Evolutionary conservation across 2,329 filamentous ascomycete genomes (phyloP), one percentile per base, ranked within the genome.

Genomic region (Diaporthe sp.): DNA sequence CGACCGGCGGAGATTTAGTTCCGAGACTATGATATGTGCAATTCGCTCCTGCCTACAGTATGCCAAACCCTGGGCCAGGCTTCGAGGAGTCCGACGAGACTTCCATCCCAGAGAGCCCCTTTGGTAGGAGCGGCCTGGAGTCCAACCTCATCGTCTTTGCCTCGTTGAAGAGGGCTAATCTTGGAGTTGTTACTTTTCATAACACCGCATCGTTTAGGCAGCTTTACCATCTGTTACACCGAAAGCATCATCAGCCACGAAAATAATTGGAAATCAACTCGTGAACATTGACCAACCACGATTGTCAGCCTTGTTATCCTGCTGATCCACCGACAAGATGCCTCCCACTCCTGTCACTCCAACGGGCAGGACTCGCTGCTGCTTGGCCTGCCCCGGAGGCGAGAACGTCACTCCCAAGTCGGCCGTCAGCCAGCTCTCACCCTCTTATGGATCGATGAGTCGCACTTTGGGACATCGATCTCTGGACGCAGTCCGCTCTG

Each of bases 401-500:
- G 73, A 77, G 61, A 75, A 77, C 31, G 57, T 42, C 22, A 61
- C 60, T 12, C 72, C n/a, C n/a, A 70, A 63, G 37, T 71, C 51
- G 6, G 60, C 61, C n/a, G 53, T 25, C 44, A 61, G 58, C 44
- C 53, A 71, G 42, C 20, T 25, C 20, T 44, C 68, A 7, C 37
- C 25, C 12, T 28, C 51, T 4, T 47, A 57, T 51, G 28, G 72
- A 13, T 75, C 70, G 13, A 47, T 72, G 17, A 5, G 73, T 57
- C 70, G 57, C 34, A 63, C 70, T 28, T 28, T 75, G 25, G 73
- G 73, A 8, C 37, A 60, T n/a, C 71, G 70, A 28, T 73, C 76
- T 39, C 49, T 75, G n/a, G 63, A 75, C 47, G 73, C 73, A 15
- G 47, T 75, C 15, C 73, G 73, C 67, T 75, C 73, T 49, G 67